These are phyloP conservation scores for Diplosphaera chodatii DNA, from an alignment of 139 green algal genomes.

Conservation along the genomic window DNA sequence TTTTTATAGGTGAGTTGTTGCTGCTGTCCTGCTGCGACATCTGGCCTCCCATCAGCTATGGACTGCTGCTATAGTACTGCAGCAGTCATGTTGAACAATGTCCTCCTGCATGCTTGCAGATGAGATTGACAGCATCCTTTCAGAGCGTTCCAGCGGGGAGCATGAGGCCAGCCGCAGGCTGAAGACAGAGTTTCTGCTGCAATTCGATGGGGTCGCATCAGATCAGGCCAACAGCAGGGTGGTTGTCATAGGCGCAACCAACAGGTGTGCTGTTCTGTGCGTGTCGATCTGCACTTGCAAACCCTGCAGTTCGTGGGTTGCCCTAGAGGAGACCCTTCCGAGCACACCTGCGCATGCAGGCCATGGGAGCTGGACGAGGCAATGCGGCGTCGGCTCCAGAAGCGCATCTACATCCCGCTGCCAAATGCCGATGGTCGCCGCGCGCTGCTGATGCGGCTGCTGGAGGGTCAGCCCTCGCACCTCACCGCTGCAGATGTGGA, in stretches of 20 bases:
- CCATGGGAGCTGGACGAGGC: conserved; percentile 91
- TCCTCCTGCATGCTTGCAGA: conserved; percentile 12
- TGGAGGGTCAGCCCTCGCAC: conserved; percentile 22
- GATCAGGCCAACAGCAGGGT: conserved; percentile 38
- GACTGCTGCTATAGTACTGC: too few species aligned
- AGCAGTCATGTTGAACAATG: too few species aligned
- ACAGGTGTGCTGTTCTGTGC: conserved; percentile 54
- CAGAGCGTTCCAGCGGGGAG: conserved; percentile 58
- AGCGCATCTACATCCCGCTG: conserved; percentile 93
- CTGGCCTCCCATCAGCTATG: not conserved
- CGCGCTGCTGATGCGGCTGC: conserved; percentile 47
- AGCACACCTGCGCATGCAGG: not conserved
- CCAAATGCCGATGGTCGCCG: conserved; percentile 63
- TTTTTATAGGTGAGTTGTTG: conserved; percentile 62
- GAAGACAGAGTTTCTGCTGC: conserved; percentile 90
- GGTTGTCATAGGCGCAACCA: conserved; percentile 90
- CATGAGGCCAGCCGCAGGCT: conserved; percentile 89
- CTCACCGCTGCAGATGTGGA: conserved; percentile 14
- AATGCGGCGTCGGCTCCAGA: conserved; percentile 75
- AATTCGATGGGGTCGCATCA: conserved; percentile 43
- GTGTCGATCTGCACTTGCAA: too few species aligned
- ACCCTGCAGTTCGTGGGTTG: too few species aligned
- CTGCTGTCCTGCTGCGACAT: not conserved
- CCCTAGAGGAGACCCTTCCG: too few species aligned
- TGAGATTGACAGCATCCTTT: conserved; percentile 49